Base-by-base conservation (phyloP, 345 rosid species). In the Alliaria petiolata region DNA sequence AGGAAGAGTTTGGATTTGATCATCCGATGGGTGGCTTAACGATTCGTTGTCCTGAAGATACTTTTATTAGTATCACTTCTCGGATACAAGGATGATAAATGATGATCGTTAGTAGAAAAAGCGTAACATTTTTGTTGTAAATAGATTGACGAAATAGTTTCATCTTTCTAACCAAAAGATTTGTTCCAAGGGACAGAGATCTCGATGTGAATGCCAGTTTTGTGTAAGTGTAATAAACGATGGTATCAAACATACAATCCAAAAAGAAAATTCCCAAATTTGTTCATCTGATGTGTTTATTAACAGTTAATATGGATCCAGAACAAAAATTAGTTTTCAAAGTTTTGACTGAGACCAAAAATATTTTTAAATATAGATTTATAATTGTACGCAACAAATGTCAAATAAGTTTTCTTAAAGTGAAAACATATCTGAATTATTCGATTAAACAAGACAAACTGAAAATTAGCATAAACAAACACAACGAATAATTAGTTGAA, bases 11-110 rank as follows among this genome's bases (percentile, higher is more conserved):
- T 2, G 83, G 86, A 0, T 78, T 72, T 15, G 42, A 77, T 56
- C 86, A 83, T 70, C 31, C 82, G 1, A 81, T 65, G 76, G 88
- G 88, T 1, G 84, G 83, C 20, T 70, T 86, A 13, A 85, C 78
- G 7, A 71, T 89, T 62, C 89, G 83, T 11, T 82, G 88, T 66
- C 53, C 72, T 7, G 82, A 85, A 73, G 80, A 83, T 8, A 60
- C 49, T 0, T 86, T 82, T 68, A 2, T 80, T n/a, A 45, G 54
- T 19, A 58, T 83, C 53, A 83, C 81, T 67, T 81, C 81, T 20
- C 46, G 47, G 33, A 60, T 83, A 19, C 46, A 51, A 39, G 19
- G 70, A 40, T 54, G 70, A 55, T 78, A 16, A 26, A 26, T 26
- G 30, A 26, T 26, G 30, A 35, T 39, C 60, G 40, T 61, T 10